A percentile compares a stretch with the other conserved stretches of the same genome.
phyloP scores from a whole-genome alignment of 192 early-diverging fungal genomes.

The Martensiomyces pterosporus region DNA sequence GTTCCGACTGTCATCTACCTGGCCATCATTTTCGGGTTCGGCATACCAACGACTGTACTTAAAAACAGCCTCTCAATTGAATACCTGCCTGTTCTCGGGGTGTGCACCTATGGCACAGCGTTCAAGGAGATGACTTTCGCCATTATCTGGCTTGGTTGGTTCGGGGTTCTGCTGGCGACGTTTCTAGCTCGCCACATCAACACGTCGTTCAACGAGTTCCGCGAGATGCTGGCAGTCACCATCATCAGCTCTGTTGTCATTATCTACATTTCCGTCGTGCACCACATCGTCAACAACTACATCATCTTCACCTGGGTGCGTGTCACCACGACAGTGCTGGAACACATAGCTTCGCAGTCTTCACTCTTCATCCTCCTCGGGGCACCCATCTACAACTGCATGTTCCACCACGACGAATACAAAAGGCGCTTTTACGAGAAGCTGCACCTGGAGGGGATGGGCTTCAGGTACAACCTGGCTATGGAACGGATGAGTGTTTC shows the following conservation, averaged over 20 bases:
- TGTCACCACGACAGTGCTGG: conserved; percentile 12
- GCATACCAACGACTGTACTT: conserved; percentile 23
- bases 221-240: conserved; percentile 35
- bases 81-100: background rate
- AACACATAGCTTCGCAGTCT: conserved; percentile 19
- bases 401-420: conserved; percentile 25
- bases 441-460: conserved; percentile 40
- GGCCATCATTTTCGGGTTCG: conserved; percentile 8
- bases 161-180: conserved; percentile 1
- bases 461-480: too few relatives aligned
- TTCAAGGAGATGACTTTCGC: conserved; percentile 35
- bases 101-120: conserved; percentile 20
- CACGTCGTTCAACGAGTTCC: conserved; percentile 44
- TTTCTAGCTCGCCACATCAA: conserved; percentile 40
- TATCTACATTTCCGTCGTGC: conserved; percentile 23
- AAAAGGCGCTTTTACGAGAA: conserved; percentile 27
- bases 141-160: conserved; percentile 37
- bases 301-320: conserved; percentile 25
- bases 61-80: conserved; percentile 11
- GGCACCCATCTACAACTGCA: conserved; percentile 34
- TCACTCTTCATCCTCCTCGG: conserved; percentile 28
- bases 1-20: background rate
- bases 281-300: conserved; percentile 23
- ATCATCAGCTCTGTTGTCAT: conserved; percentile 10
- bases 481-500: too few relatives aligned